These are phyloP conservation scores for Saturnispora serradocipensis DNA, from an alignment of 805 yeast species.

Conservation along the genomic window DNA sequence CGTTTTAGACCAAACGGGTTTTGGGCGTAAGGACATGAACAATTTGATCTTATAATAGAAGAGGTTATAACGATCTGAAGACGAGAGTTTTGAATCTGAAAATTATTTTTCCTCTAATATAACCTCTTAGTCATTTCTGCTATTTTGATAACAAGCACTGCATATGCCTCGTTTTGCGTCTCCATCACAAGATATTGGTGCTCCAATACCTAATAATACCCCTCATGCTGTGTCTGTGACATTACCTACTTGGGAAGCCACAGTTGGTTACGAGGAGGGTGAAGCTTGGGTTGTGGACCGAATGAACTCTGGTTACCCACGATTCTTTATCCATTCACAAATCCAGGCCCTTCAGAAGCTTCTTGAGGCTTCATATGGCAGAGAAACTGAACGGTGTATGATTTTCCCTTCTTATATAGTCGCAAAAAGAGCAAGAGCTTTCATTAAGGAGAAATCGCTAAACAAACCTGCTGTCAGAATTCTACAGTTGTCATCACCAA, in stretches of 20 bases:
- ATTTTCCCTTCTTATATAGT: conserved; percentile 68
- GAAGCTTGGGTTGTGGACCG: conserved; percentile 66
- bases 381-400: conserved; percentile 66
- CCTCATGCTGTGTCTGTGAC: conserved; percentile 93
- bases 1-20: conserved; percentile 8
- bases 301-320: conserved; percentile 84
- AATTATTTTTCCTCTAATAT: background rate
- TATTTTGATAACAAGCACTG: background rate
- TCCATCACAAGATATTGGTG: conserved; percentile 51
- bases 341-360: conserved; percentile 48
- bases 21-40: conserved; percentile 12
- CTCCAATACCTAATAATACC: conserved; percentile 80
- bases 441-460: conserved; percentile 41
- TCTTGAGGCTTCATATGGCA: conserved; percentile 62
- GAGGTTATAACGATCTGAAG: background rate
- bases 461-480: conserved; percentile 41
- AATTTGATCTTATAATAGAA: background rate
- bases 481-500: conserved; percentile 62
- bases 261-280: conserved; percentile 88
- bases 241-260: conserved; percentile 91
- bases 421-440: conserved; percentile 82
- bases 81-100: background rate
- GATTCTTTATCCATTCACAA: conserved; percentile 63
- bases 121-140: background rate
- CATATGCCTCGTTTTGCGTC: conserved; percentile 5